phyloP scores from a whole-genome alignment of 345 rosid species.

The Erodium maritimum region DNA sequence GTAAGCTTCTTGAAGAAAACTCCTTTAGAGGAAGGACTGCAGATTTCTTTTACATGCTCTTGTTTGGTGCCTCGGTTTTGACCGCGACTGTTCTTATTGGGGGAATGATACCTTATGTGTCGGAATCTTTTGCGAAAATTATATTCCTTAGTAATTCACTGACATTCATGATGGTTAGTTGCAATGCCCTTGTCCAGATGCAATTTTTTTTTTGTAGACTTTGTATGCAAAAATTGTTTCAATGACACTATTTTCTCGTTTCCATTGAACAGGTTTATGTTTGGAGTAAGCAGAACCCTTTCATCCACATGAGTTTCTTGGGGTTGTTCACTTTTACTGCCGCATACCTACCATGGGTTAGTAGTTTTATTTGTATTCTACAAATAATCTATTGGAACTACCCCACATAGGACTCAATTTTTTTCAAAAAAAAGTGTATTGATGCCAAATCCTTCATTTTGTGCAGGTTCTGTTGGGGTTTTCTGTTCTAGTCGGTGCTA shows the following conservation, averaged over 20 bases:
- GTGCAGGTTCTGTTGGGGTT: conserved; percentile 87
- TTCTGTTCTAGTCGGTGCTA: conserved; percentile 88
- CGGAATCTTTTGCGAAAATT: conserved; percentile 79
- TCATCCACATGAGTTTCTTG: conserved; percentile 95
- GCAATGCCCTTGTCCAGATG: conserved; percentile 3
- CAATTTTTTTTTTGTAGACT: conserved; percentile 4
- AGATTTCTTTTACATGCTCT: conserved; percentile 93
- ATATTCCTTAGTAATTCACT: conserved; percentile 98
- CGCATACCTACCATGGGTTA: conserved; percentile 93
- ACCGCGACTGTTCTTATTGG: conserved; percentile 86
- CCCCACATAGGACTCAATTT: no score
- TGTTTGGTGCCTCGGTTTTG: conserved; percentile 78
- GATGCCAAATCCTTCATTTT: neutral
- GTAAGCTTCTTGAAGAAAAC: conserved; percentile 96
- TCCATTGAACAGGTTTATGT: conserved; percentile 60
- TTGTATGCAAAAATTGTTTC: neutral
- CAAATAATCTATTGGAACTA: neutral
- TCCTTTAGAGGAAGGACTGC: conserved; percentile 97
- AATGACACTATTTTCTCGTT: neutral
- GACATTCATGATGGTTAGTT: conserved; percentile 95
- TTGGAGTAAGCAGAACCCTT: conserved; percentile 98
- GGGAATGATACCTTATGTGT: conserved; percentile 87
- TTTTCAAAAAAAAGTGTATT: no score
- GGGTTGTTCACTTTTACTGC: conserved; percentile 93
- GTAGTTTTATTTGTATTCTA: conserved; percentile 15